These are phyloP conservation scores for Raphidocelis subcapitata DNA, from an alignment of 139 green algal species.

Conservation along the genomic window DNA sequence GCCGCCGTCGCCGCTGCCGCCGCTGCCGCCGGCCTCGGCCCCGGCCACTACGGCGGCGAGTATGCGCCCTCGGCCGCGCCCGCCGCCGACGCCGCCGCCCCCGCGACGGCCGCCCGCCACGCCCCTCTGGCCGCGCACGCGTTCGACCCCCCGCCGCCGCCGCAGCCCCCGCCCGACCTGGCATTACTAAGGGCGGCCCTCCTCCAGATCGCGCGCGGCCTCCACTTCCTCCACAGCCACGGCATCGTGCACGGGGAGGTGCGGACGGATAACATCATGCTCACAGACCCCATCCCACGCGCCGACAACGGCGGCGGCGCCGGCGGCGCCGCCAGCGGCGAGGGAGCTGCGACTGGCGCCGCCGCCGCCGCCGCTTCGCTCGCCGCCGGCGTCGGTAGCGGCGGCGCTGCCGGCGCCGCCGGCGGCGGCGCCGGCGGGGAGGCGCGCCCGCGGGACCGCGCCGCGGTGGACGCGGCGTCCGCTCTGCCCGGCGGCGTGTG, in stretches of 20 bases:
- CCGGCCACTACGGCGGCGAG: too few species aligned
- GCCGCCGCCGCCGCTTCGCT: too few species aligned
- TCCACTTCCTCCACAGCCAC: slow-evolving; percentile 33
- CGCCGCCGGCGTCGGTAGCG: too few species aligned
- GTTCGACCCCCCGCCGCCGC: too few species aligned
- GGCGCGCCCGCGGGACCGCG: background rate
- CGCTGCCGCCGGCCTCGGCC: background rate
- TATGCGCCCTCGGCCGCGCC: too few species aligned
- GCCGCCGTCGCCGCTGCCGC: background rate
- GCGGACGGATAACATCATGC: slow-evolving; percentile 42
- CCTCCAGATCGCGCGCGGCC: slow-evolving; percentile 33
- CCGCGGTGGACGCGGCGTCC: background rate
- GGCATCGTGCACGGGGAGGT: slow-evolving; percentile 47
- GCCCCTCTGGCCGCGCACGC: too few species aligned
- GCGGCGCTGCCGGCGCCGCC: background rate
- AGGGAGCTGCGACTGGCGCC: background rate
- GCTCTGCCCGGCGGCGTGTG: background rate
- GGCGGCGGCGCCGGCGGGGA: background rate
- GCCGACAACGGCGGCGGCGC: background rate
- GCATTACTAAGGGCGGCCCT: slow-evolving; percentile 30
- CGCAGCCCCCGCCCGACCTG: slow-evolving; percentile 29
- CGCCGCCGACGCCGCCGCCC: background rate
- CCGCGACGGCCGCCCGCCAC: too few species aligned
- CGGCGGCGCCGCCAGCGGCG: background rate
- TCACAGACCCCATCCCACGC: slow-evolving; percentile 8